phyloP scores from a whole-genome alignment of 495 filamentous ascomycete genomes.

The Tuber indicum region DNA sequence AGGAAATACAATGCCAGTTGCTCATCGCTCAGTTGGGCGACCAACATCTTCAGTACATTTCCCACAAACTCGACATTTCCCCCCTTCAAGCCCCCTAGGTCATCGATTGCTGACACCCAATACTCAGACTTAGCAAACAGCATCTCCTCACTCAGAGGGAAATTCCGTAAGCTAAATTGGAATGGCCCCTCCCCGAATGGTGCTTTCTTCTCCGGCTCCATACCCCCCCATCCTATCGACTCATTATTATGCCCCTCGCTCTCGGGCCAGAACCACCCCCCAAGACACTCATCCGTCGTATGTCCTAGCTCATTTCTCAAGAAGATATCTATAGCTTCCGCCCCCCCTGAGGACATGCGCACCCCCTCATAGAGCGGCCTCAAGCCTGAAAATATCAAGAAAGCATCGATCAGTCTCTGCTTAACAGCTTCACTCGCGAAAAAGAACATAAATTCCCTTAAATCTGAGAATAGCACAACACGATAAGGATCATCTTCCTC shows the following conservation, averaged over 20 bases:
- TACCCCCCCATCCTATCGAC: slow-evolving; percentile 22
- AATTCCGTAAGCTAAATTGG: slow-evolving; percentile 31
- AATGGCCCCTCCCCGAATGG: slow-evolving; percentile 23
- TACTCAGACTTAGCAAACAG: slow-evolving; percentile 17
- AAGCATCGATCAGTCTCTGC: slow-evolving; percentile 56
- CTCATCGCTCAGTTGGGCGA: slow-evolving; percentile 46
- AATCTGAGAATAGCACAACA: slow-evolving; percentile 70
- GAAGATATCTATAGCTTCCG: slow-evolving; percentile 42
- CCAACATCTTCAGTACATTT: slow-evolving; percentile 53
- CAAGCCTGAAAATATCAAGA: slow-evolving; percentile 63
- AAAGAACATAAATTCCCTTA: slow-evolving; percentile 56
- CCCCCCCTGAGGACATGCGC: slow-evolving; percentile 18
- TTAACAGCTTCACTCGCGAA: slow-evolving; percentile 46
- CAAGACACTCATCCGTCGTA: slow-evolving; percentile 22
- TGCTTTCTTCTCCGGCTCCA: slow-evolving; percentile 39
- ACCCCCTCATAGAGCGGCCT: slow-evolving; percentile 47
- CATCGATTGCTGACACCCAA: slow-evolving; percentile 19
- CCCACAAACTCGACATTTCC: slow-evolving; percentile 31
- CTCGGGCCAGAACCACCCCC: slow-evolving; percentile 39
- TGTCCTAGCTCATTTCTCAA: slow-evolving; percentile 27
- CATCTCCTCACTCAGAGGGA: slow-evolving; percentile 28
- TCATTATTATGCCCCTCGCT: slow-evolving; percentile 5
- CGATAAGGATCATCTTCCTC: slow-evolving; percentile 71
- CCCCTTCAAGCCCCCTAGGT: neutral
- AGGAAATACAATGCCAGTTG: slow-evolving; percentile 64